Evolutionary conservation across 805 yeast species (phyloP), one percentile per base, ranked within the genome.

Genomic region (Teunomyces tritomae): DNA sequence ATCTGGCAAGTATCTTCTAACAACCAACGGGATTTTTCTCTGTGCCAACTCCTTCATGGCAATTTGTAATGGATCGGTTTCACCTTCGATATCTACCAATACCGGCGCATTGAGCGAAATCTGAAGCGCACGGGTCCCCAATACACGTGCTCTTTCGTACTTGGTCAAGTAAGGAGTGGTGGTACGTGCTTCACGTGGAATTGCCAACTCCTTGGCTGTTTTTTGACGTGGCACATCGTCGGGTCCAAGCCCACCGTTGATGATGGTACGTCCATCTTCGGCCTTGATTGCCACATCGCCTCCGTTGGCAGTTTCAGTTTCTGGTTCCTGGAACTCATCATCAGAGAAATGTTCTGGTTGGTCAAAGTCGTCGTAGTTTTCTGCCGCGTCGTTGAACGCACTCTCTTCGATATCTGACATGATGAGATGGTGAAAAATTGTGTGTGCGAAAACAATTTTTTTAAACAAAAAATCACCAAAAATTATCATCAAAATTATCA

Each of bases 81-180:
- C 99, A 63, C 99, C 99, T 71, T 94, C 99, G 49, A 94, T 82
- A 63, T 95, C 99, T 36, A 94, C 99, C 63, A 94, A 79, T 2
- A 94, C 98, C 2, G 99, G 99, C 1, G 99, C 99, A 64, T 94
- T 94, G 88, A 94, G 87, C 26, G 97, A 89, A 59, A 94, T 92
- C 70, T 94, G 99, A 55, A 94, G 74, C 1, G 99, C 99, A 60
- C 99, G 81, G 8, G 99, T 94, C 26, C 99, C 99, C 61, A 94
- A 79, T 51, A 94, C 89, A 73, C 99, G 83, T 6, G 99, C 99
- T 59, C 97, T 82, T 76, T 94, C 99, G 67, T 94, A 94, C 65
- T 95, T 94, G 49, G 99, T 94, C 98, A 94, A 91, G 67, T 92
- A 94, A 46, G 99, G 99, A 4, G 99, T 94, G 10, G 99, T 94